Conservation (phyloP, 306 rosid species). For the Dryas alaskensis region DNA sequence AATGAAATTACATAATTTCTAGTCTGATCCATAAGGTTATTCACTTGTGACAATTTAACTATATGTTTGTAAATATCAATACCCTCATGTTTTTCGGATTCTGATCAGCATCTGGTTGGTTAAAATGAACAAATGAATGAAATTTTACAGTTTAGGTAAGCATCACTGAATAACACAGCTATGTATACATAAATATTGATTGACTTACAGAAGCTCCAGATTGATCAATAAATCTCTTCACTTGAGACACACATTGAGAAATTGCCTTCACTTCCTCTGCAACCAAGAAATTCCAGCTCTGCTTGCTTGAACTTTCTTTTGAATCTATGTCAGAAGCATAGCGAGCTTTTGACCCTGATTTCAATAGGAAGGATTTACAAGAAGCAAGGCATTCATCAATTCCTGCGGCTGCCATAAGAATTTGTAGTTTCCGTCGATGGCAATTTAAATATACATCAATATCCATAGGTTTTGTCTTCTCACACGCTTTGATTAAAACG, state of each 20-base stretch:
- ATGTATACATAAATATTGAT: conserved; percentile 20
- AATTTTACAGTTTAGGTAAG: conserved; percentile 7
- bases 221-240: conserved; percentile 66
- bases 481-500: conserved; percentile 78
- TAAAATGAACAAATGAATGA: neutral
- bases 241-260: conserved; percentile 72
- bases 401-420: conserved; percentile 74
- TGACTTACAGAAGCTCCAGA: conserved; percentile 58
- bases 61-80: neutral
- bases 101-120: neutral
- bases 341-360: conserved; percentile 35
- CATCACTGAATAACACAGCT: conserved; percentile 22
- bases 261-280: conserved; percentile 86
- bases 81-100: neutral
- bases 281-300: conserved; percentile 58
- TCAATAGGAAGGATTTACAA: conserved; percentile 48
- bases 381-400: conserved; percentile 53
- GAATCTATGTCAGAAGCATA: conserved; percentile 51
- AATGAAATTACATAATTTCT: conserved; percentile 2
- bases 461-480: conserved; percentile 70
- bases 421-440: conserved; percentile 77
- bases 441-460: conserved; percentile 69
- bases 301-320: conserved; percentile 63
- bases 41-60: neutral
- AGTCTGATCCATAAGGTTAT: conserved; percentile 7